Percentiles rank a stretch among this genome's conserved stretches.
These are phyloP conservation scores for Pythium sp. DNA, from an alignment of 352 stramenopile species.

Conservation along the genomic window DNA sequence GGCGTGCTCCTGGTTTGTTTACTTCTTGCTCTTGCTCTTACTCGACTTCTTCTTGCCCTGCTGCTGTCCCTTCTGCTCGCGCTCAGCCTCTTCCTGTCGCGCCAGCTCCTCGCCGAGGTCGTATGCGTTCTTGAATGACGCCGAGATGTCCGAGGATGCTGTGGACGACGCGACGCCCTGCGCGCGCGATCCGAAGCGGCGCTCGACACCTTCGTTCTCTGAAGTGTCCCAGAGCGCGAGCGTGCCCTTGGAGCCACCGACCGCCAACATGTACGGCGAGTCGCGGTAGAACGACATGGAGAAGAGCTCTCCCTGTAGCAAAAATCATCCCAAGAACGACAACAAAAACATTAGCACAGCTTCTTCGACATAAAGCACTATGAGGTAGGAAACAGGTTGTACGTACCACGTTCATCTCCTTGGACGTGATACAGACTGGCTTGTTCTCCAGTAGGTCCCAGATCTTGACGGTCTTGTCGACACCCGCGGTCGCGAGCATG, in stretches of 20 bases:
- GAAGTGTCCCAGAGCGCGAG: slow-evolving; percentile 89
- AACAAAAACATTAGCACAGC: neutral
- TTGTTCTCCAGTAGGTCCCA: slow-evolving; percentile 91
- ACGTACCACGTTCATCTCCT: slow-evolving; percentile 91
- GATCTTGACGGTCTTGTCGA: slow-evolving; percentile 98
- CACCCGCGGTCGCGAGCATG: slow-evolving; percentile 93
- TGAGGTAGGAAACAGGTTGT: neutral
- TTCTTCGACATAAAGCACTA: neutral
- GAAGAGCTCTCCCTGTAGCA: slow-evolving; percentile 84
- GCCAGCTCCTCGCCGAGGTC: slow-evolving; percentile 79
- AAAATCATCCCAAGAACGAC: slow-evolving; percentile 8
- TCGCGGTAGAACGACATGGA: slow-evolving; percentile 89
- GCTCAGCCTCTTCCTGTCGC: slow-evolving; percentile 63
- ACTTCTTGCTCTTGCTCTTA: slow-evolving; percentile 50
- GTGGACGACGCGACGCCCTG: slow-evolving; percentile 30
- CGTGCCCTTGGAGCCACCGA: slow-evolving; percentile 87
- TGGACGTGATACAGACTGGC: slow-evolving; percentile 83
- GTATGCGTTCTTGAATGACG: slow-evolving; percentile 71
- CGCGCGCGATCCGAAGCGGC: slow-evolving; percentile 76
- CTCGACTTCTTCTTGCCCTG: slow-evolving; percentile 49
- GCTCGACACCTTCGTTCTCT: slow-evolving; percentile 84
- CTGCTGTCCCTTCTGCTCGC: slow-evolving; percentile 25
- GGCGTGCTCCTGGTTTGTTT: neutral
- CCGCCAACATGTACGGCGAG: slow-evolving; percentile 85
- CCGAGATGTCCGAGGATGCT: slow-evolving; percentile 43